Base-by-base conservation (phyloP, 257 asterid species). In the Rauvolfia tetraphylla region DNA sequence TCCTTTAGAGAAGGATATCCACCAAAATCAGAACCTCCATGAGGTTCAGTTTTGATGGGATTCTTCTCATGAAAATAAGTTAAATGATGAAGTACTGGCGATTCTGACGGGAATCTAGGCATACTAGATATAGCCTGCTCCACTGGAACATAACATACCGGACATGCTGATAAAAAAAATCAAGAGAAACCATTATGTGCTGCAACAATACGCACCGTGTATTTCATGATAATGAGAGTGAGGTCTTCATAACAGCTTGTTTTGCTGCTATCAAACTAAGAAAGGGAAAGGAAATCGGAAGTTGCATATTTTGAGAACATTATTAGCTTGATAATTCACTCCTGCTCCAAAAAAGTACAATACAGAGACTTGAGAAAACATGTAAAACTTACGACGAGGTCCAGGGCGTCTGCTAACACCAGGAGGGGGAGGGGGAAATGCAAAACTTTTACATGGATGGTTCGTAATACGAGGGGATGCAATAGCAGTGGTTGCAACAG, bases 1-100 rank as follows among this genome's bases (percentile, higher is more conserved):
- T 88, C 90, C 82, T 82, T 83, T 80, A 89, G 83, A 68, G 96
- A 89, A 87, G 97, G 98, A 85, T 91, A 95, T 65, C 99, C 99
- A 80, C 99, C 98, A 88, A 95, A 95, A 31, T 87, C 94, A 61
- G 98, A 95, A 81, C 97, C 98, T 81, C 96, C 92, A 73, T 71
- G 85, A 77, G 83, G 85, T 86, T 95, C 91, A 54, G 81, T 84
- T 84, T 81, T 87, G 71, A 80, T 71, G 68, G 93, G 85, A 77
- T 83, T 86, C 65, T 84, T 85, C 88, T 85, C 98, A 67, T 86
- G 85, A 81, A 86, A 80, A 85, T 90, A 95, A 82, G 88, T 88
- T 82, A 91, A 84, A 81, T 86, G 96, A 38, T 81, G 88, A 67
- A 95, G 91, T 51, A 91, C 76, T 4, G 96, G 94, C 74, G 98